phyloP scores from a whole-genome alignment of 441 rosid genomes.

The Eruca vesicaria region DNA sequence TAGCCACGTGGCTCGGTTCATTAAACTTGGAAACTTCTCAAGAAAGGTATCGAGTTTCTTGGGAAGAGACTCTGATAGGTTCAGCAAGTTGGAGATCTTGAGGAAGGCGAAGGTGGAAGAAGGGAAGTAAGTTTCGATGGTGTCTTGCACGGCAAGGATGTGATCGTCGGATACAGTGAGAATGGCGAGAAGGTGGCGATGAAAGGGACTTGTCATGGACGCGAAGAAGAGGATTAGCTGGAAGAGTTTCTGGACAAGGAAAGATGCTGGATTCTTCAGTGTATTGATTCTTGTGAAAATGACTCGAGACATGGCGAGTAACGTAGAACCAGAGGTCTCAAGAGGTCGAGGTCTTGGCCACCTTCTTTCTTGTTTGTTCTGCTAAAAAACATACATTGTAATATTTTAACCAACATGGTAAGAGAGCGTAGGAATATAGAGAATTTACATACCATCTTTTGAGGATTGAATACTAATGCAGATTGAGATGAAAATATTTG shows the following conservation, averaged over 20 bases:
- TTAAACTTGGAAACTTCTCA: slow-evolving; percentile 32
- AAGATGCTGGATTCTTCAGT: slow-evolving; percentile 38
- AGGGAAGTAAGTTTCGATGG: slow-evolving; percentile 49
- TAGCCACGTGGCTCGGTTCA: slow-evolving; percentile 38
- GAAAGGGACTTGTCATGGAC: slow-evolving; percentile 36
- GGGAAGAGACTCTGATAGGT: slow-evolving; percentile 49
- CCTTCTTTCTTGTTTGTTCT: slow-evolving; percentile 22
- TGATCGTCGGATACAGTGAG: slow-evolving; percentile 46
- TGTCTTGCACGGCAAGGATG: slow-evolving; percentile 43
- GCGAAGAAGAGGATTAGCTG: slow-evolving; percentile 11
- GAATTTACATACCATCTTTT: slow-evolving; percentile 17
- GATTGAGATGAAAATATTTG: neutral
- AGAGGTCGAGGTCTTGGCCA: slow-evolving; percentile 52
- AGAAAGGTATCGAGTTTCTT: slow-evolving; percentile 41
- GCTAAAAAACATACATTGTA: neutral
- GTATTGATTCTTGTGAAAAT: slow-evolving; percentile 38
- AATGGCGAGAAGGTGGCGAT: slow-evolving; percentile 36
- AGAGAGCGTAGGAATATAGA: neutral
- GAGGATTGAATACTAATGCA: neutral
- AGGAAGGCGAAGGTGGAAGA: slow-evolving; percentile 42
- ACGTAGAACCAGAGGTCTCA: slow-evolving; percentile 47
- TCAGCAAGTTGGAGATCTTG: slow-evolving; percentile 41
- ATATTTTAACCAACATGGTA: neutral
- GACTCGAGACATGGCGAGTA: slow-evolving; percentile 36
- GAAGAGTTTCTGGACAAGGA: slow-evolving; percentile 25